These are phyloP conservation scores for Yamadazyma mexicana DNA, from an alignment of 1,139 yeast species.

Conservation along the genomic window DNA sequence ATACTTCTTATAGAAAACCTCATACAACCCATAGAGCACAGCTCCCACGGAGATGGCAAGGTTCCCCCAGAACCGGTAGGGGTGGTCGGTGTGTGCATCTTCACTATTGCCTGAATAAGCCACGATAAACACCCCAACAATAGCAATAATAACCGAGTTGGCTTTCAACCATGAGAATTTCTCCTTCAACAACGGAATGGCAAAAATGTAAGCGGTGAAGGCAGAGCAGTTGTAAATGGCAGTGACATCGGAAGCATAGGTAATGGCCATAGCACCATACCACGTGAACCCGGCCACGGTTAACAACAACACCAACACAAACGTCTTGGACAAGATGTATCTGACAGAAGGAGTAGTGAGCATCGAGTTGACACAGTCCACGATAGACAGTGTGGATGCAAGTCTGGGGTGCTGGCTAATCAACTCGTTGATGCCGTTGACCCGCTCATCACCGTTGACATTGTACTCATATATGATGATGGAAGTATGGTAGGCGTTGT, in stretches of 20 bases:
- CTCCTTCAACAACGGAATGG: slow-evolving; percentile 72
- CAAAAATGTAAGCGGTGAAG: slow-evolving; percentile 83
- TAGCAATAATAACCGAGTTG: slow-evolving; percentile 67
- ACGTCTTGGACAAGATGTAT: slow-evolving; percentile 46
- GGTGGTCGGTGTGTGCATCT: slow-evolving; percentile 37
- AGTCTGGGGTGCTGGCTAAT: slow-evolving; percentile 44
- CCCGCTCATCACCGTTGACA: slow-evolving; percentile 35
- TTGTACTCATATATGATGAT: slow-evolving; percentile 46
- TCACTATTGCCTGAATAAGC: slow-evolving; percentile 63
- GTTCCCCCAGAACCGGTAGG: slow-evolving; percentile 70
- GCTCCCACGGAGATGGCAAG: slow-evolving; percentile 77
- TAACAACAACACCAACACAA: slow-evolving; percentile 54
- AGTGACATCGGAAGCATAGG: slow-evolving; percentile 84
- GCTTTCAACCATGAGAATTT: slow-evolving; percentile 64
- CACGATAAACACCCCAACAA: slow-evolving; percentile 74
- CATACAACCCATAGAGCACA: slow-evolving; percentile 78
- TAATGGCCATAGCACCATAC: slow-evolving; percentile 80
- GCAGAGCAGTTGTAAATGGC: slow-evolving; percentile 92
- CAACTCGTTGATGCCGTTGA: slow-evolving; percentile 34
- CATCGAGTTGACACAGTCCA: slow-evolving; percentile 37
- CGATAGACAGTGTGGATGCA: slow-evolving; percentile 38
- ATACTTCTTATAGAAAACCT: slow-evolving; percentile 74
- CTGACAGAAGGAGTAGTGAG: slow-evolving; percentile 45
- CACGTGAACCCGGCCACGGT: slow-evolving; percentile 82
- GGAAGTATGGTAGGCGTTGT: slow-evolving; percentile 52